Evolutionary conservation across 441 rosid genomes (phyloP).

Genomic region (Croton setiger): DNA sequence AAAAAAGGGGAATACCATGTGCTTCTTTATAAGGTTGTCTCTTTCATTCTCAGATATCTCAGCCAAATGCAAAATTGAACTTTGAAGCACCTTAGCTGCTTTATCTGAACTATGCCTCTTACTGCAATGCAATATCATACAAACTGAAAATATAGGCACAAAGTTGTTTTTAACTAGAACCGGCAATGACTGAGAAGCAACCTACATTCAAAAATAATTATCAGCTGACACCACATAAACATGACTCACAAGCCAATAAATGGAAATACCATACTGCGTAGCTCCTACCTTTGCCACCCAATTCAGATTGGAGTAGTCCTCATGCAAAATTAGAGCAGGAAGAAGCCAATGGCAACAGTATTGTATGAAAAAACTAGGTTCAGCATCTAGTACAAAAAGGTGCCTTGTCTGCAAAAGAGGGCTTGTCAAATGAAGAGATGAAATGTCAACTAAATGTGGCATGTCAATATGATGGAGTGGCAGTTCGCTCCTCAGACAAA

Average conservation of each 20-base stretch:
- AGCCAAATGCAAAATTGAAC: slow-evolving; percentile 61
- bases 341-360: slow-evolving; percentile 92
- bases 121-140: slow-evolving; percentile 80
- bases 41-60: slow-evolving; percentile 81
- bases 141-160: slow-evolving; percentile 85
- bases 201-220: slow-evolving; percentile 46
- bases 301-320: slow-evolving; percentile 54
- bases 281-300: slow-evolving; percentile 83
- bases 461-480: background rate
- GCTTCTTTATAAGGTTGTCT: slow-evolving; percentile 79
- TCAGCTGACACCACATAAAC: slow-evolving; percentile 18
- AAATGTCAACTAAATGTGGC: slow-evolving; percentile 1
- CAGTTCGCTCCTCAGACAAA: slow-evolving; percentile 12
- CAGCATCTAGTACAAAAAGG: slow-evolving; percentile 62
- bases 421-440: slow-evolving; percentile 16
- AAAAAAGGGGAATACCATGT: slow-evolving; percentile 52
- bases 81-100: slow-evolving; percentile 71
- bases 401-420: slow-evolving; percentile 56
- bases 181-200: slow-evolving; percentile 61
- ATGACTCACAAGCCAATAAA: background rate
- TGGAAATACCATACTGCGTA: background rate
- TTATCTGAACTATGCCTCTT: slow-evolving; percentile 54
- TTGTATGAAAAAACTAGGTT: slow-evolving; percentile 78
- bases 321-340: slow-evolving; percentile 76
- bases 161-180: slow-evolving; percentile 68